These are phyloP conservation scores for Diaporthe ampelina DNA, from an alignment of 2,329 filamentous ascomycete species.

Conservation along the genomic window DNA sequence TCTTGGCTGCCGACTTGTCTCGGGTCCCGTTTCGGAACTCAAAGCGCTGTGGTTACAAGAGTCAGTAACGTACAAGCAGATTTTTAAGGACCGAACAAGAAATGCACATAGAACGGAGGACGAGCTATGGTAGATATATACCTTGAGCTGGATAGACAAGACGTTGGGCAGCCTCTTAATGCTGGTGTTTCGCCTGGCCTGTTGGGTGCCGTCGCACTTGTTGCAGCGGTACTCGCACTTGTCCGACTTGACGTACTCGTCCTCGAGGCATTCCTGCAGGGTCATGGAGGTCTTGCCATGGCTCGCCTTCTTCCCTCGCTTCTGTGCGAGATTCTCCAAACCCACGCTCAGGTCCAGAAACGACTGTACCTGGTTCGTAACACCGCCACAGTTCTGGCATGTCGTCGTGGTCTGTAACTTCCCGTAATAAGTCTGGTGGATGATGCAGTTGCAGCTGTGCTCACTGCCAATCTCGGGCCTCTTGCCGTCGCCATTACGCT, in stretches of 20 bases:
- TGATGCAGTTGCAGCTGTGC: constrained; percentile 85
- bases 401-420: constrained; percentile 92
- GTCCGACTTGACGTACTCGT: constrained; percentile 89
- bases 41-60: constrained; percentile 66
- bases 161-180: constrained; percentile 91
- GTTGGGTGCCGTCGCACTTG: constrained; percentile 81
- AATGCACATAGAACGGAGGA: not conserved
- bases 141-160: constrained; percentile 92
- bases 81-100: not conserved
- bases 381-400: constrained; percentile 87
- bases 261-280: constrained; percentile 81
- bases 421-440: constrained; percentile 95
- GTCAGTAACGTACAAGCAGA: not conserved
- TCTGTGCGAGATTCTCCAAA: constrained; percentile 81
- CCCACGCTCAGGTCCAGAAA: constrained; percentile 93
- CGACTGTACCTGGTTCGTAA: constrained; percentile 86
- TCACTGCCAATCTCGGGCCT: constrained; percentile 71
- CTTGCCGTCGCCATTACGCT: constrained; percentile 81
- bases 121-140: constrained; percentile 54
- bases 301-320: constrained; percentile 68
- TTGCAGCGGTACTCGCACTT: constrained; percentile 91
- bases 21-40: constrained; percentile 78
- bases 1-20: constrained; percentile 83
- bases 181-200: constrained; percentile 86
- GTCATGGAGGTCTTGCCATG: constrained; percentile 62